A percentile compares a stretch with the other conserved stretches of the same genome.
phyloP scores from a whole-genome alignment of 2,329 filamentous ascomycete species.

The Endocalyx cinctus region DNA sequence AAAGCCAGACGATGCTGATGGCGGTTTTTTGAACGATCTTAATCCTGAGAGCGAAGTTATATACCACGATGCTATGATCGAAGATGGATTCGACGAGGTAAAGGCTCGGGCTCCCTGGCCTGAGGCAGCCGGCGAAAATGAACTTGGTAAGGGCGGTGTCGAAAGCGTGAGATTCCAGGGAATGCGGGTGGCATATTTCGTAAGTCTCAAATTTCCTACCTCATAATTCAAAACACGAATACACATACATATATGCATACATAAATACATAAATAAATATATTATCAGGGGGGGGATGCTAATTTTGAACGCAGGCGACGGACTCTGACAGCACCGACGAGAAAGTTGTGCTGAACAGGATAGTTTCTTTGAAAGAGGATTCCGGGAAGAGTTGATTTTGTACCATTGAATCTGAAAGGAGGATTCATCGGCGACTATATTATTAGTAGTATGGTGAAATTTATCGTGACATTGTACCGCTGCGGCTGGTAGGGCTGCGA shows the following conservation, averaged over 20 bases:
- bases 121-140: conserved; percentile 66
- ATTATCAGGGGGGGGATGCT: too few species aligned
- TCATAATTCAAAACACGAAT: too few species aligned
- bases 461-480: too few species aligned
- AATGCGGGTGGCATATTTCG: conserved; percentile 82
- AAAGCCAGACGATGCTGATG: conserved; percentile 71
- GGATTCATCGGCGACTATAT: too few species aligned
- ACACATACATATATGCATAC: too few species aligned
- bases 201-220: conserved; percentile 28
- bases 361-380: conserved; percentile 89
- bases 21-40: conserved; percentile 78
- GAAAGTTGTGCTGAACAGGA: conserved; percentile 84
- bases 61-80: conserved; percentile 74
- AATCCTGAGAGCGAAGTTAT: conserved; percentile 79
- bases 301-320: too few species aligned
- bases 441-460: too few species aligned
- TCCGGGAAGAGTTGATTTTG: conserved; percentile 62
- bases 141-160: conserved; percentile 56
- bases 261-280: too few species aligned
- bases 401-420: too few species aligned
- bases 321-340: conserved; percentile 75
- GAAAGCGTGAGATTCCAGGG: conserved; percentile 87
- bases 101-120: conserved; percentile 73
- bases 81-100: conserved; percentile 79
- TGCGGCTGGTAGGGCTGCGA: too few species aligned